A percentile compares a stretch with the other conserved stretches of the same genome.
Evolutionary conservation across 495 filamentous ascomycete genomes (phyloP).

Genomic region (Podospora pseudopauciseta): DNA sequence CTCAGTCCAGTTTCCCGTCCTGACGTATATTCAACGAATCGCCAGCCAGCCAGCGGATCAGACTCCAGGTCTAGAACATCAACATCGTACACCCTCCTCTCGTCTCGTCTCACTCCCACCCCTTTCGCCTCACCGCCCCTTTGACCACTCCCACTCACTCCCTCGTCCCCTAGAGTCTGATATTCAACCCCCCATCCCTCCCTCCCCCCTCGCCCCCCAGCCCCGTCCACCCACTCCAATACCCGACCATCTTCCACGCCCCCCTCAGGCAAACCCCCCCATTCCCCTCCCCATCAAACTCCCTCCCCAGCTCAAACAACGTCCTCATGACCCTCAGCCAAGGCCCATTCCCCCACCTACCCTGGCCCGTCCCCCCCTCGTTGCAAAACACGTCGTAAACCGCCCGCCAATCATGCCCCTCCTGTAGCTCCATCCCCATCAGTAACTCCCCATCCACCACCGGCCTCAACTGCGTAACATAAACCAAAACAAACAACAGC

Average conservation of each 20-base stretch:
- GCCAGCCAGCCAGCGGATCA: not conserved
- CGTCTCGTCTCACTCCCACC: too few relatives aligned
- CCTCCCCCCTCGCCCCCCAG: constrained; percentile 23
- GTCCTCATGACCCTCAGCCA: constrained; percentile 28
- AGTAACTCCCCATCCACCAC: constrained; percentile 25
- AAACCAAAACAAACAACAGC: constrained; percentile 29
- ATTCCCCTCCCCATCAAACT: constrained; percentile 2
- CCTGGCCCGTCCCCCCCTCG: constrained; percentile 2
- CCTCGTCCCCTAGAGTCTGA: constrained; percentile 23
- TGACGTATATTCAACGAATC: not conserved
- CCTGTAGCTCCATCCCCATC: constrained; percentile 3
- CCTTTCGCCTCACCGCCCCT: not conserved
- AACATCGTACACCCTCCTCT: not conserved
- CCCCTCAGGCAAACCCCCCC: constrained; percentile 23
- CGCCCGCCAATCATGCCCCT: constrained; percentile 16
- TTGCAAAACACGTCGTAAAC: constrained; percentile 14
- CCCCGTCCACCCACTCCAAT: constrained; percentile 32
- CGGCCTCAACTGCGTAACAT: constrained; percentile 34
- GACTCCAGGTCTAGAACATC: not conserved
- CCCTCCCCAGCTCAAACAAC: constrained; percentile 25
- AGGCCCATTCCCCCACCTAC: constrained; percentile 14
- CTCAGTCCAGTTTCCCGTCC: not conserved
- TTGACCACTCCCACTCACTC: not conserved
- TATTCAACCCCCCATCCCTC: constrained; percentile 29
- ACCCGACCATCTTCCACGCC: constrained; percentile 27